These are phyloP conservation scores for Saccharomyces hybrid DNA, from an alignment of 1,139 yeast genomes.

Conservation along the genomic window DNA sequence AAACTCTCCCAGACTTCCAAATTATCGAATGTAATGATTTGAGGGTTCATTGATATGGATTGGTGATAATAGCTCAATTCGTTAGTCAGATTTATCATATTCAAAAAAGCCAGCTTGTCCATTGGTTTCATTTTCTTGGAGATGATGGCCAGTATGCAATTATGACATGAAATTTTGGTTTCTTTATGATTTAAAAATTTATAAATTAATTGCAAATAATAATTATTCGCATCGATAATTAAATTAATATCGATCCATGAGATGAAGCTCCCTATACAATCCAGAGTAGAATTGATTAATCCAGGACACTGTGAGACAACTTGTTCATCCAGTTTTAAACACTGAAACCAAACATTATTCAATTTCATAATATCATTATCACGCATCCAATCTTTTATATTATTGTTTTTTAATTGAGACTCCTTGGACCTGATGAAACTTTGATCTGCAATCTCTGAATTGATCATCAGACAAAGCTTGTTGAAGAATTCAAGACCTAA, in stretches of 20 bases:
- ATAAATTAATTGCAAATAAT: slow-evolving; percentile 45
- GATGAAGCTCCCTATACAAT: slow-evolving; percentile 70
- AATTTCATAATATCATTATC: slow-evolving; percentile 63
- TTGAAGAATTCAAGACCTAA: slow-evolving; percentile 69
- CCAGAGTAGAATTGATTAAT: slow-evolving; percentile 14
- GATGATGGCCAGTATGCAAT: slow-evolving; percentile 70
- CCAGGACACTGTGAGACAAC: background rate
- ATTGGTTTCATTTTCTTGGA: slow-evolving; percentile 87
- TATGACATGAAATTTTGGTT: slow-evolving; percentile 56
- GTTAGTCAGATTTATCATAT: slow-evolving; percentile 57
- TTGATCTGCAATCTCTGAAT: slow-evolving; percentile 90
- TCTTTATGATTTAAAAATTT: slow-evolving; percentile 47
- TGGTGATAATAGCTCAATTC: slow-evolving; percentile 19
- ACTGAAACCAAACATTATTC: slow-evolving; percentile 57
- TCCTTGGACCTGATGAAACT: slow-evolving; percentile 62
- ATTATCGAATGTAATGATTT: slow-evolving; percentile 26
- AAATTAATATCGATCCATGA: slow-evolving; percentile 92
- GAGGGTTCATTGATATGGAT: background rate
- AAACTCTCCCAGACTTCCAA: slow-evolving; percentile 70
- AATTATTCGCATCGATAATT: slow-evolving; percentile 60
- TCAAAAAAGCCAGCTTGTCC: slow-evolving; percentile 73
- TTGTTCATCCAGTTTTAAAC: slow-evolving; percentile 16
- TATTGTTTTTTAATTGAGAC: slow-evolving; percentile 56
- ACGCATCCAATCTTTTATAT: slow-evolving; percentile 76
- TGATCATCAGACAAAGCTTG: slow-evolving; percentile 66